Evolutionary conservation across 345 rosid genomes (phyloP).

Genomic region (Corymbia maculata): DNA sequence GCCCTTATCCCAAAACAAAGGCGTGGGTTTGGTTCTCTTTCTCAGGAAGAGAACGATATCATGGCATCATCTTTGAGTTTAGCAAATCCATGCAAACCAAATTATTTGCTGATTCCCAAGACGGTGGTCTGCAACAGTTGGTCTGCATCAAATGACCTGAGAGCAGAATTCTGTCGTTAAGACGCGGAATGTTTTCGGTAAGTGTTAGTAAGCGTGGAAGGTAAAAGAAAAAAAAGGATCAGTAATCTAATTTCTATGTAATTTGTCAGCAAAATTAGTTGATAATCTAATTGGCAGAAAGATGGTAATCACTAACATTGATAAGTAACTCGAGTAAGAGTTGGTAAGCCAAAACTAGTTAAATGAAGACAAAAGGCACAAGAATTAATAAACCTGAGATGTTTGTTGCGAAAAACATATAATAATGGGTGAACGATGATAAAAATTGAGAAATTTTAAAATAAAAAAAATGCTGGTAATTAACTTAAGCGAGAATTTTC

Average conservation of each 20-base stretch:
- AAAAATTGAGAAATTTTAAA: background rate
- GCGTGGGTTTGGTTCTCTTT: background rate
- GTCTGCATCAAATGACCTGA: background rate
- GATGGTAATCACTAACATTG: background rate
- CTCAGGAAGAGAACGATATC: background rate
- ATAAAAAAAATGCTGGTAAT: background rate
- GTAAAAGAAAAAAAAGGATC: background rate
- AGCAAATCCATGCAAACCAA: background rate
- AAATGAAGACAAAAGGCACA: too few relatives aligned
- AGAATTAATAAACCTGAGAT: background rate
- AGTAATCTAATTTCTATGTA: background rate
- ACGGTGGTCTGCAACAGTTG: background rate
- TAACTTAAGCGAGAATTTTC: background rate
- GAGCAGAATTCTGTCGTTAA: background rate
- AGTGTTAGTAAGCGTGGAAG: background rate
- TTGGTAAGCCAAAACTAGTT: accelerated
- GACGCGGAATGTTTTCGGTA: background rate
- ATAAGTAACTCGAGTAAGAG: background rate
- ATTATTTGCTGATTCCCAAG: background rate
- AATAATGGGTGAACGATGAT: background rate
- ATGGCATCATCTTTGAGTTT: background rate
- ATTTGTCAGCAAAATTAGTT: too few relatives aligned
- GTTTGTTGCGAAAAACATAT: background rate
- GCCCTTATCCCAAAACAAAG: background rate
- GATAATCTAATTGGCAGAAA: background rate